phyloP scores from a whole-genome alignment of 2,329 filamentous ascomycete species.

The Aurifilum marmelostoma region DNA sequence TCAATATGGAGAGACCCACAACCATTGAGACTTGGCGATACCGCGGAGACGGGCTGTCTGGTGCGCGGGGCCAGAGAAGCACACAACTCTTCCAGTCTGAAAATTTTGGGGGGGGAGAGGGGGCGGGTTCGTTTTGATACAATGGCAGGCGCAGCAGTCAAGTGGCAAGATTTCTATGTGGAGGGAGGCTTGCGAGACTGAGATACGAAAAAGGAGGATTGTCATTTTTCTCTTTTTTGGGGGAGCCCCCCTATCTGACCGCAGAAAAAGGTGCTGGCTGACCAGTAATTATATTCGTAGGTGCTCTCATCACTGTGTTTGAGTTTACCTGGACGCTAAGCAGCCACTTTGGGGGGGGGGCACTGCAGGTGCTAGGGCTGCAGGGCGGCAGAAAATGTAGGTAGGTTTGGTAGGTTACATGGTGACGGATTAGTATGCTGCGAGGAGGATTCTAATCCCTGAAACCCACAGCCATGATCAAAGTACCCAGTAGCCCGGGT shows the following conservation, averaged over 20 bases:
- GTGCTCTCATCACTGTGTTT: constrained; percentile 18
- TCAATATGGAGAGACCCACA: not conserved
- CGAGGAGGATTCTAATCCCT: constrained; percentile 22
- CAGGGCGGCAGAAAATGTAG: not conserved
- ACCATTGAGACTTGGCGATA: not conserved
- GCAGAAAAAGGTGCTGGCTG: constrained; percentile 20
- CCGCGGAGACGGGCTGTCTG: not conserved
- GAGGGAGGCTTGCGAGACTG: constrained; percentile 11
- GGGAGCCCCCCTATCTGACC: constrained; percentile 23
- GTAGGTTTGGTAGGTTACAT: not conserved
- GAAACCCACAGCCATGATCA: constrained; percentile 9
- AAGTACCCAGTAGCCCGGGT: not conserved
- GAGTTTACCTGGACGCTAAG: constrained; percentile 17
- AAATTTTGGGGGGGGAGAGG: no score
- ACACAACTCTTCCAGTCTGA: not conserved
- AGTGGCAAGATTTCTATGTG: constrained; percentile 10
- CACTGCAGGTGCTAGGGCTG: constrained; percentile 22
- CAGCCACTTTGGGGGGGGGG: constrained; percentile 4
- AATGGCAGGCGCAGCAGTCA: not conserved
- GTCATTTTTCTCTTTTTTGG: not conserved
- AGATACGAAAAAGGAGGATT: constrained; percentile 1
- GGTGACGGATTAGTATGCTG: not conserved
- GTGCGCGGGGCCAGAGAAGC: not conserved
- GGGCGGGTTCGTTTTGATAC: no score
- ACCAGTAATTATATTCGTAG: not conserved